These are phyloP conservation scores for Microdochium bolleyi DNA, from an alignment of 2,329 filamentous ascomycete species.

Conservation along the genomic window DNA sequence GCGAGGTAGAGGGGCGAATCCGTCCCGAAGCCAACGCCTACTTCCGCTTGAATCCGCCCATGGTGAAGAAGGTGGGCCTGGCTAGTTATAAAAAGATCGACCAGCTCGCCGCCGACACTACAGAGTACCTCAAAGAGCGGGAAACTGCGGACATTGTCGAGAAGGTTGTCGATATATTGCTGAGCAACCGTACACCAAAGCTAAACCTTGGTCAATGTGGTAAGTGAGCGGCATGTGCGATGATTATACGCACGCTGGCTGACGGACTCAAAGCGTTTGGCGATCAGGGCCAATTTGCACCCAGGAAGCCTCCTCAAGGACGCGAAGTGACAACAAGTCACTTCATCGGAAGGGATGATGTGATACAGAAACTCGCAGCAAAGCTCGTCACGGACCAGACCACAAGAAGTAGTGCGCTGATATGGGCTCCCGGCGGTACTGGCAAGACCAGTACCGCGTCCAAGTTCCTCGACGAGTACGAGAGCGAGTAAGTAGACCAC, in stretches of 20 bases:
- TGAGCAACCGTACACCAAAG: slow-evolving; percentile 4
- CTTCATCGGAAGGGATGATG: slow-evolving; percentile 16
- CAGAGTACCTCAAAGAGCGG: slow-evolving; percentile 12
- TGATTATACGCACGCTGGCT: not conserved
- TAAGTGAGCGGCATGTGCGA: slow-evolving; percentile 5
- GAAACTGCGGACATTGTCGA: slow-evolving; percentile 7
- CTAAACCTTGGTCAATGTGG: slow-evolving; percentile 11
- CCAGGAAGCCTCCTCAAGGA: slow-evolving; percentile 1
- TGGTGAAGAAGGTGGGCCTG: slow-evolving; percentile 12
- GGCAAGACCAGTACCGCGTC: slow-evolving; percentile 23
- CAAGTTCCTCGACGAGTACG: slow-evolving; percentile 12
- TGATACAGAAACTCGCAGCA: slow-evolving; percentile 11
- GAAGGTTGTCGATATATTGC: slow-evolving; percentile 8
- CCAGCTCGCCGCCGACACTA: slow-evolving; percentile 12
- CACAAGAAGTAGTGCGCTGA: slow-evolving; percentile 4
- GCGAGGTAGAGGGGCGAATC: slow-evolving; percentile 7
- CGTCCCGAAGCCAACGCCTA: slow-evolving; percentile 10
- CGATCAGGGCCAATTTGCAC: slow-evolving; percentile 8
- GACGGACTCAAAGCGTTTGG: slow-evolving; percentile 3
- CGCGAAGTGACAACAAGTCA: slow-evolving; percentile 7
- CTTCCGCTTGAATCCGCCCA: slow-evolving; percentile 19
- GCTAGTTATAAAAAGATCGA: slow-evolving; percentile 16
- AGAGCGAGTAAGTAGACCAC: slow-evolving; percentile 8
- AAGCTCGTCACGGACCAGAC: not conserved
- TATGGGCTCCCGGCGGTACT: slow-evolving; percentile 18